These are phyloP conservation scores for Aspergillus conjunctus DNA, from an alignment of 495 filamentous ascomycete species.

Conservation along the genomic window DNA sequence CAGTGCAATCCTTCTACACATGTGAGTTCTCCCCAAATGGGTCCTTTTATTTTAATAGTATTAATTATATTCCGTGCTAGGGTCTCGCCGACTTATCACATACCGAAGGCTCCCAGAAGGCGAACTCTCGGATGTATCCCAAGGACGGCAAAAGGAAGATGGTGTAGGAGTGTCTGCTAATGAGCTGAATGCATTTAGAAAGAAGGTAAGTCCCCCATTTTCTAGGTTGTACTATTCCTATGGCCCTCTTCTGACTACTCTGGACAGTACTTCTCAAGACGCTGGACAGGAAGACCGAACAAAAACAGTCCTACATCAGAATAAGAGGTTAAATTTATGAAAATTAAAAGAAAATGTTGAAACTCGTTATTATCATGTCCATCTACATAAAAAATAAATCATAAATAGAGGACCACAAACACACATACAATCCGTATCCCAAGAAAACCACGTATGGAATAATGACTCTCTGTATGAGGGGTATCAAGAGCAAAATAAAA, in stretches of 20 bases:
- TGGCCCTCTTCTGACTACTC: background rate
- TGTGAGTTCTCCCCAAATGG: conserved; percentile 54
- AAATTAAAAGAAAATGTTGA: background rate
- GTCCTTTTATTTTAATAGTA: too few relatives aligned
- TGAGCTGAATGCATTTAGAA: conserved; percentile 81
- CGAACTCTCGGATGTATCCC: conserved; percentile 50
- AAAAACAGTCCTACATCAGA: background rate
- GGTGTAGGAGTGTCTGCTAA: conserved; percentile 57
- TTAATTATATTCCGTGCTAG: conserved; percentile 35
- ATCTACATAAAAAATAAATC: too few relatives aligned
- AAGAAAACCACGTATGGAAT: background rate
- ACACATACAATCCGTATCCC: background rate
- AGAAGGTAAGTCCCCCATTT: conserved; percentile 42
- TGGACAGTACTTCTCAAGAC: conserved; percentile 10
- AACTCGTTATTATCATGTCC: too few relatives aligned
- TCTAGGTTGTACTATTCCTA: background rate
- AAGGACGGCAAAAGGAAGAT: conserved; percentile 41
- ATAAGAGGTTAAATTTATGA: background rate
- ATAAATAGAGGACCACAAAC: too few relatives aligned
- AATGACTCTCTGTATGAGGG: background rate
- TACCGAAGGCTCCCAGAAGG: conserved; percentile 72
- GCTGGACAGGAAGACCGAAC: background rate
- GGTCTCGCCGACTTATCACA: conserved; percentile 84
- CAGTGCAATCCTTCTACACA: conserved; percentile 83
- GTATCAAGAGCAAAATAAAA: background rate